Percentiles rank a stretch among this genome's conserved stretches.
Evolutionary conservation across 164 flowering plant genomes (phyloP).

Genomic region (Annona cherimola): DNA sequence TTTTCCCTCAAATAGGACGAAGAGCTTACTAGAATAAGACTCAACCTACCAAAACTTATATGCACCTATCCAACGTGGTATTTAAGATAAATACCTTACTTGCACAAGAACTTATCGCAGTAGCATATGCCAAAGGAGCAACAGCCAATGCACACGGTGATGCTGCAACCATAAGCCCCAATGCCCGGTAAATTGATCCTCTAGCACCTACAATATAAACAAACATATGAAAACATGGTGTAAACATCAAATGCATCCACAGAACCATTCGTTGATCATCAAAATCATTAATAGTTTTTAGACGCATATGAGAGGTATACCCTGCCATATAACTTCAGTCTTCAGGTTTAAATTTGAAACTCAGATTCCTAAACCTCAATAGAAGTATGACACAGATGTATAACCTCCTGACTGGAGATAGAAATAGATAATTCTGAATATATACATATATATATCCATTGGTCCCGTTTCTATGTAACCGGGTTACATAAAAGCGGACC

Average conservation of each 20-base stretch:
- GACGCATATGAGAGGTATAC: background rate
- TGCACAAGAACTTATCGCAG: conserved; percentile 95
- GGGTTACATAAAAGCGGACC: too few relatives aligned
- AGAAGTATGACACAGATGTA: too few relatives aligned
- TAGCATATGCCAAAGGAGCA: conserved; percentile 95
- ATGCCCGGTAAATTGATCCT: conserved; percentile 93
- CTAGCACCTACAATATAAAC: conserved; percentile 61
- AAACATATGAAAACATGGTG: background rate
- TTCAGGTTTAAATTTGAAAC: too few relatives aligned
- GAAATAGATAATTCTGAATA: too few relatives aligned
- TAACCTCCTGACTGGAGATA: too few relatives aligned
- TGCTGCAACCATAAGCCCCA: conserved; percentile 99
- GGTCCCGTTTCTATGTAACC: too few relatives aligned
- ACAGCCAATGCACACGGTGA: conserved; percentile 99
- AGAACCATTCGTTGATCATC: background rate
- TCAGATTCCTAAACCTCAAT: too few relatives aligned
- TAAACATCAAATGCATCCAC: background rate
- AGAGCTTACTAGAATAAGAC: too few relatives aligned
- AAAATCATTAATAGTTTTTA: conserved; percentile 1
- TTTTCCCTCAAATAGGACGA: too few relatives aligned
- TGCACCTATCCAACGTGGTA: background rate
- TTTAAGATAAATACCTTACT: conserved; percentile 56
- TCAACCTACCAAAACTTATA: too few relatives aligned
- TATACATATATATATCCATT: too few relatives aligned
- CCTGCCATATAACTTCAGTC: background rate